Base-by-base conservation (phyloP, 1,284 basidiomycete genomes). In the Volvariella surrecta region DNA sequence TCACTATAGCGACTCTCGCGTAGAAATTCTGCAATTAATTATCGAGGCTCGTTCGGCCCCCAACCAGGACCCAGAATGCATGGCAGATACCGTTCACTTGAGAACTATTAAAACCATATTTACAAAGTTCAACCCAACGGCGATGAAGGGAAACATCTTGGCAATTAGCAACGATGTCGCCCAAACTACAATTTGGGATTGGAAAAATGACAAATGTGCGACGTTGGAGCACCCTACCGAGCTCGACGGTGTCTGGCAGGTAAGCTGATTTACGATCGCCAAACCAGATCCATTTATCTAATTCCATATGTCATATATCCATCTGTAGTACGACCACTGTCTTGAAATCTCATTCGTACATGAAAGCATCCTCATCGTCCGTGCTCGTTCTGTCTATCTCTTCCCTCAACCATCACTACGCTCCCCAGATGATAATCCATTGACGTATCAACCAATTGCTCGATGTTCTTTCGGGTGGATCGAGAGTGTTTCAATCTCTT, bases 401-500 rank as follows among this genome's bases (percentile, higher is more conserved):
- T 82, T 80, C 46, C 60, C 67, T 1, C 57, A 63, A 13, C 74
- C 75, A 4, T 48, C 47, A 2, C 58, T 73, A 2, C 47, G 35
- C 1, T 40, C 49, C 1, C 48, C 55, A 0, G 40, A 52, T 18
- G 47, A 45, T n/a, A 45, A 18, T 1, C 48, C 47, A 21, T 13
- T 47, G 9, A 49, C 58, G 3, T 62, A 64, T 35, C 32, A 52
- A 0, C 67, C 76, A 3, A 52, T 73, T 19, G 65, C 66, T 0
- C 59, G 48, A 17, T 67, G 72, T 49, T 70, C 73, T 7, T 79
- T 80, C 51, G 79, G 79, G 16, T 82, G 79, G 79, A 69, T 79
- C 7, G 79, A 82, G 40, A 71, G 72, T 3, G 65, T 77, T 18
- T 67, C 68, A 1, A 66, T 74, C 1, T 52, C 65, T 43, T 39